Conservation (phyloP, 495 filamentous ascomycete species). For the Trichocladium uniseriatum region DNA sequence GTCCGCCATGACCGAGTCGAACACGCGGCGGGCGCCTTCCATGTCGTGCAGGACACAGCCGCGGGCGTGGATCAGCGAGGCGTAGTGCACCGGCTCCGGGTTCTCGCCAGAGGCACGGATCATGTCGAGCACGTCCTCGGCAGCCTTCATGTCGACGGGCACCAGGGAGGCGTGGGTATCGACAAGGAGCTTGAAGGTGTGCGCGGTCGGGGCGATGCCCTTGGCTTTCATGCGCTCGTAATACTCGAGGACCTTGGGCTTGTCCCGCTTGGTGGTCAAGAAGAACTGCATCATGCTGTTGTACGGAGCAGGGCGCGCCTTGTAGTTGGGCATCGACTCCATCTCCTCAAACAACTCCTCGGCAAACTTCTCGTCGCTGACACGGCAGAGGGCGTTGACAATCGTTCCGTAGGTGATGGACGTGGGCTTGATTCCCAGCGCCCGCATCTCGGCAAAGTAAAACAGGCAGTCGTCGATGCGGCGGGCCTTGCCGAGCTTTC, state of each 20-base stretch:
- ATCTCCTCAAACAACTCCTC: slow-evolving; percentile 98
- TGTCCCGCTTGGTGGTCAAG: slow-evolving; percentile 91
- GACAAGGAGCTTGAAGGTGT: slow-evolving; percentile 96
- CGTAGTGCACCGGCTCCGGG: slow-evolving; percentile 90
- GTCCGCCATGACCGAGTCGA: slow-evolving; percentile 67
- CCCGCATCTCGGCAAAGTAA: slow-evolving; percentile 96
- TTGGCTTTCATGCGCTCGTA: slow-evolving; percentile 86
- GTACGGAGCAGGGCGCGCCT: slow-evolving; percentile 91
- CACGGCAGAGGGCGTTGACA: slow-evolving; percentile 93
- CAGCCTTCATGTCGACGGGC: slow-evolving; percentile 81
- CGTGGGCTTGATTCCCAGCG: slow-evolving; percentile 83
- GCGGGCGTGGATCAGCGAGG: slow-evolving; percentile 89
- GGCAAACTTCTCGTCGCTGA: slow-evolving; percentile 93
- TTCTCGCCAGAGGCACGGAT: slow-evolving; percentile 64
- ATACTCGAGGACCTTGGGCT: slow-evolving; percentile 87
- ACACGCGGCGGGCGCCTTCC: slow-evolving; percentile 66
- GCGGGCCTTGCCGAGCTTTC: slow-evolving; percentile 93
- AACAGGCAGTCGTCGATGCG: slow-evolving; percentile 96
- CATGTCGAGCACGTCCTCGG: slow-evolving; percentile 71
- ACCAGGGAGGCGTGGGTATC: slow-evolving; percentile 93
- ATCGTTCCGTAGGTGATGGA: slow-evolving; percentile 97
- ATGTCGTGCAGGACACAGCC: slow-evolving; percentile 92
- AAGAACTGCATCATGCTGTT: slow-evolving; percentile 99
- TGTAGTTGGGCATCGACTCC: slow-evolving; percentile 98
- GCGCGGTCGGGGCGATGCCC: slow-evolving; percentile 81